Evolutionary conservation across 768 basidiomycete genomes (phyloP).

Genomic region (Lanmaoa pseudosensibilis): DNA sequence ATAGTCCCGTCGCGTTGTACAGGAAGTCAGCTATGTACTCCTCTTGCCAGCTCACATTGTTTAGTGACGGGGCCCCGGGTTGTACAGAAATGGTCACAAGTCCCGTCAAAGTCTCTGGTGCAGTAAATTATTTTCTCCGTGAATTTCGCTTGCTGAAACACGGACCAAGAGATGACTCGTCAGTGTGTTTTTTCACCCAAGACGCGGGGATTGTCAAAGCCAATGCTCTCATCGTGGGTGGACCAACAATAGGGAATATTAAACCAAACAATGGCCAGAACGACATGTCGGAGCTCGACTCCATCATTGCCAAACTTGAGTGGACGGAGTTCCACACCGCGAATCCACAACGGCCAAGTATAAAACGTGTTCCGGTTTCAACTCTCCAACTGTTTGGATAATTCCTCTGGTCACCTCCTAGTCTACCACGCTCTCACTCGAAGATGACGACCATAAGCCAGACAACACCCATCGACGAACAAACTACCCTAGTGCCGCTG

Average conservation of each 20-base stretch:
- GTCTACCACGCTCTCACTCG: neutral
- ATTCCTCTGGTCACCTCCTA: neutral
- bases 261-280: neutral
- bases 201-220: neutral
- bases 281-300: neutral
- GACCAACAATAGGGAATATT: neutral
- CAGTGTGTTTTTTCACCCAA: neutral
- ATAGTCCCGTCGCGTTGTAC: too few relatives aligned
- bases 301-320: neutral
- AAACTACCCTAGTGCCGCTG: neutral
- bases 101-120: too few relatives aligned
- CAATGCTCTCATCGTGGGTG: neutral
- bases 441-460: neutral
- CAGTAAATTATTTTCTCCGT: too few relatives aligned
- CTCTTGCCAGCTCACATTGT: too few relatives aligned
- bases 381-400: neutral
- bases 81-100: too few relatives aligned
- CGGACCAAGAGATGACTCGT: too few relatives aligned
- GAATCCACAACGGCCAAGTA: neutral
- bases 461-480: neutral
- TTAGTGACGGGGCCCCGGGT: too few relatives aligned
- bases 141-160: neutral
- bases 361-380: neutral
- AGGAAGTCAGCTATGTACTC: too few relatives aligned
- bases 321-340: neutral